phyloP scores from a whole-genome alignment of 805 yeast genomes.

The Kuraishia cidri region DNA sequence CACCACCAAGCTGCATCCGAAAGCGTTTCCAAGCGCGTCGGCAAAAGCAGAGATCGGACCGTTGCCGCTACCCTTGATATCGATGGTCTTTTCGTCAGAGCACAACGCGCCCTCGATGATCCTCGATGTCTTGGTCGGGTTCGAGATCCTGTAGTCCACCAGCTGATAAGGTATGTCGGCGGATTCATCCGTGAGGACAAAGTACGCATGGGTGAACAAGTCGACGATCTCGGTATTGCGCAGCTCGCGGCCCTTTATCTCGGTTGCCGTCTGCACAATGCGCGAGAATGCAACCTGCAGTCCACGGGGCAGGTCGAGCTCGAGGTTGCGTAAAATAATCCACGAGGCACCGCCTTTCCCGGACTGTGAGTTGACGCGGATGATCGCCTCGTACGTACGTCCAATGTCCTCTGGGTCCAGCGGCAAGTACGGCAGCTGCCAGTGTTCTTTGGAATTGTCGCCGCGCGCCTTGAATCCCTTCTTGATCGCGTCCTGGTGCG shows the following conservation, averaged over 20 bases:
- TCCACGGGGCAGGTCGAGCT: constrained; percentile 65
- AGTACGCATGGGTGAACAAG: constrained; percentile 46
- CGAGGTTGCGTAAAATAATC: constrained; percentile 63
- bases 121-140: constrained; percentile 25
- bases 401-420: constrained; percentile 79
- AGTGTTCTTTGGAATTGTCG: constrained; percentile 33
- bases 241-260: constrained; percentile 58
- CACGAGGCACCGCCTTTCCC: constrained; percentile 88
- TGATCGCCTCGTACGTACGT: constrained; percentile 73
- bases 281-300: constrained; percentile 63
- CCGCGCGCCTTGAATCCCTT: constrained; percentile 32
- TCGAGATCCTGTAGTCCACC: constrained; percentile 9
- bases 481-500: constrained; percentile 28
- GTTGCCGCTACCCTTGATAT: constrained; percentile 55
- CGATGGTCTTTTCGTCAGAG: constrained; percentile 21
- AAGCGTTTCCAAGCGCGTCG: constrained; percentile 48
- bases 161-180: constrained; percentile 15
- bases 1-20: constrained; percentile 50
- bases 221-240: constrained; percentile 55
- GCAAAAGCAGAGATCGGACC: constrained; percentile 74
- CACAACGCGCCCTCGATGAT: constrained; percentile 30
- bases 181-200: constrained; percentile 30
- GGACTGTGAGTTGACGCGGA: constrained; percentile 79
- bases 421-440: constrained; percentile 74
- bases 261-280: constrained; percentile 58